Evolutionary conservation across 2,329 filamentous ascomycete genomes (phyloP).

Genomic region (Aphanoascus verrucosus): DNA sequence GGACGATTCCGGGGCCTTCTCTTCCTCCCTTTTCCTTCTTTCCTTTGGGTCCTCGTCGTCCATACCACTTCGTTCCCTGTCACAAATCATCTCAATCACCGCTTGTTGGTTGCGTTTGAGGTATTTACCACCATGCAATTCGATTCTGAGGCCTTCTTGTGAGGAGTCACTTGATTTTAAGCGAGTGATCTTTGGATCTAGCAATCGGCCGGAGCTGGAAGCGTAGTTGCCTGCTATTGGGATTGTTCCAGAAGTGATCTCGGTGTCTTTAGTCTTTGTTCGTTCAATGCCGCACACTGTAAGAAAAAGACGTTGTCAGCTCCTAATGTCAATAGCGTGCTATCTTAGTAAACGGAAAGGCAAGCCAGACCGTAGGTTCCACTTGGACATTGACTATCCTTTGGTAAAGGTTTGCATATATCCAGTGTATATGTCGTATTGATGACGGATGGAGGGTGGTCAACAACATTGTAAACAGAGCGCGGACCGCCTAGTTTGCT

Average conservation of each 20-base stretch:
- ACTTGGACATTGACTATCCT: constrained; percentile 31
- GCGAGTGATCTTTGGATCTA: constrained; percentile 51
- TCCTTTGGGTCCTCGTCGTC: constrained; percentile 39
- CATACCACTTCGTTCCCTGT: constrained; percentile 57
- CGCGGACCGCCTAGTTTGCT: constrained; percentile 23
- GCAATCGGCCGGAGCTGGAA: constrained; percentile 13
- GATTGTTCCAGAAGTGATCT: constrained; percentile 21
- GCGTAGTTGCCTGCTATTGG: constrained; percentile 25
- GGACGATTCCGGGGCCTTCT: constrained; percentile 22
- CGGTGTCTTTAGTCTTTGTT: constrained; percentile 18
- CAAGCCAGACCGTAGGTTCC: constrained; percentile 13
- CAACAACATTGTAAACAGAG: constrained; percentile 13
- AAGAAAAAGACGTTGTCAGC: neutral
- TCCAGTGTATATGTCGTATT: constrained; percentile 79
- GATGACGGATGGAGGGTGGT: constrained; percentile 29
- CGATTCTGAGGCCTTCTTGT: constrained; percentile 60
- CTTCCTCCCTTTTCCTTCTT: constrained; percentile 21
- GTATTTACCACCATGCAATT: constrained; percentile 48
- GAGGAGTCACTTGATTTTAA: constrained; percentile 53
- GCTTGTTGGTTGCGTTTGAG: constrained; percentile 49
- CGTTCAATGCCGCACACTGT: constrained; percentile 18
- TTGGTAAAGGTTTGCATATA: constrained; percentile 55
- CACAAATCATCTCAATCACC: constrained; percentile 74
- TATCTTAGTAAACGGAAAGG: neutral
- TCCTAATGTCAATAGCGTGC: neutral